phyloP scores from a whole-genome alignment of 495 filamentous ascomycete genomes.

The Echria macrotheca region DNA sequence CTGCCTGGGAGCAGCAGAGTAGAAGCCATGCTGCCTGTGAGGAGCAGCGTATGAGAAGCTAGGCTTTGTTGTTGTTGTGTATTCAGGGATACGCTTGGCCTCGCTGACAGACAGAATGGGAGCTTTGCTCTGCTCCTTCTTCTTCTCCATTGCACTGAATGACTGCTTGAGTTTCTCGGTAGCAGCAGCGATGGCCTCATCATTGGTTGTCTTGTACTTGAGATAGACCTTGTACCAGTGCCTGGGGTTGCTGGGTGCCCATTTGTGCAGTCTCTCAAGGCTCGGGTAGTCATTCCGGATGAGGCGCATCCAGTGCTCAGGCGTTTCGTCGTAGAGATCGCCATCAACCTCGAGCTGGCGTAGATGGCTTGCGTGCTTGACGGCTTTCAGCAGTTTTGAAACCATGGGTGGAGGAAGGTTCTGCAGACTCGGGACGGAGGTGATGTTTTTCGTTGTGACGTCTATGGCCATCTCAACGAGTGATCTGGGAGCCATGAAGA shows the following conservation, averaged over 20 bases:
- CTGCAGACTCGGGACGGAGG: no score
- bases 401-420: constrained; percentile 9
- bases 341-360: constrained; percentile 29
- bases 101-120: no score
- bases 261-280: constrained; percentile 19
- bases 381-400: constrained; percentile 23
- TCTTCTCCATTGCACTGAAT: constrained; percentile 24
- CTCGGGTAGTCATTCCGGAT: constrained; percentile 30
- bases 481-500: constrained; percentile 26
- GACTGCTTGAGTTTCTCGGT: constrained; percentile 33
- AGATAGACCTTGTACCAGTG: constrained; percentile 35
- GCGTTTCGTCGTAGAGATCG: constrained; percentile 29
- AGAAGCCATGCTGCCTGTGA: background rate
- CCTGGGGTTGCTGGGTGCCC: constrained; percentile 26
- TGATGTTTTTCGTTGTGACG: constrained; percentile 27
- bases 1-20: background rate
- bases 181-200: constrained; percentile 47
- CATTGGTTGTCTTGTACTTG: constrained; percentile 34
- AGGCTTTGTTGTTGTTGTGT: no score
- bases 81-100: no score
- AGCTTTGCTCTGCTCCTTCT: constrained; percentile 25
- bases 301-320: constrained; percentile 34
- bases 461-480: constrained; percentile 29
- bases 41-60: no score
- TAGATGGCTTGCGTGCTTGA: constrained; percentile 30